These are phyloP conservation scores for Clonostachys byssicola DNA, from an alignment of 2,329 filamentous ascomycete species.

Conservation along the genomic window DNA sequence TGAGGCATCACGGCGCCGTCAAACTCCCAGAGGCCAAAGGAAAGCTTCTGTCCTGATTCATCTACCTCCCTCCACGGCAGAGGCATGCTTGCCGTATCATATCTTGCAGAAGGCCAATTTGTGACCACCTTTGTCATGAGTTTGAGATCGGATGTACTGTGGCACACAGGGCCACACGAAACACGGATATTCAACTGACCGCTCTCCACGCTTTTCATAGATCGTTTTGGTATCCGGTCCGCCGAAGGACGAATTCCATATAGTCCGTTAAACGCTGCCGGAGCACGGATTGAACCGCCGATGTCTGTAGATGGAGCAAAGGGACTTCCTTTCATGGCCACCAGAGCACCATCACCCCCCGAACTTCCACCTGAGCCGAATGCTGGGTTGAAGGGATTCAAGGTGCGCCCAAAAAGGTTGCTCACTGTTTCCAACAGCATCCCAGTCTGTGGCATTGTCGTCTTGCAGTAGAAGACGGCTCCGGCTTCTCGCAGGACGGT, in stretches of 20 bases:
- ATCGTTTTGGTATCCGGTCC: constrained; percentile 13
- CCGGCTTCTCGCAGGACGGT: constrained; percentile 37
- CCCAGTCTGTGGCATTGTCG: constrained; percentile 60
- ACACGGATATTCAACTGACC: constrained; percentile 27
- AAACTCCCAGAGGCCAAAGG: constrained; percentile 8
- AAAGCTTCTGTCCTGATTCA: constrained; percentile 3
- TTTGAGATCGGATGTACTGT: constrained; percentile 15
- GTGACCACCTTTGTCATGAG: constrained; percentile 29
- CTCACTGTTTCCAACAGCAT: constrained; percentile 29
- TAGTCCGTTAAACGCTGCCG: constrained; percentile 35
- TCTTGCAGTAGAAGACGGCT: constrained; percentile 64
- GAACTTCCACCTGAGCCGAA: constrained; percentile 61
- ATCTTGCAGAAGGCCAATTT: constrained; percentile 24
- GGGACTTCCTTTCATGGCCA: constrained; percentile 32
- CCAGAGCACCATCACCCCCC: constrained; percentile 46
- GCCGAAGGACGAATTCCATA: constrained; percentile 36
- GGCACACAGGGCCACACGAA: constrained; percentile 8
- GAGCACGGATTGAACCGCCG: constrained; percentile 37
- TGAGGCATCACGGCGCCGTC: constrained; percentile 1
- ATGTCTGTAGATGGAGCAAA: constrained; percentile 39
- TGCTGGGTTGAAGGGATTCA: constrained; percentile 59
- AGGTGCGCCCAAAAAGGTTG: constrained; percentile 57
- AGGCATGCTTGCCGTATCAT: constrained; percentile 30
- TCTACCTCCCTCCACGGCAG: neutral
- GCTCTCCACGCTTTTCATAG: constrained; percentile 7